Conservation (phyloP, 768 basidiomycete species). For the Roridomyces roridus region DNA sequence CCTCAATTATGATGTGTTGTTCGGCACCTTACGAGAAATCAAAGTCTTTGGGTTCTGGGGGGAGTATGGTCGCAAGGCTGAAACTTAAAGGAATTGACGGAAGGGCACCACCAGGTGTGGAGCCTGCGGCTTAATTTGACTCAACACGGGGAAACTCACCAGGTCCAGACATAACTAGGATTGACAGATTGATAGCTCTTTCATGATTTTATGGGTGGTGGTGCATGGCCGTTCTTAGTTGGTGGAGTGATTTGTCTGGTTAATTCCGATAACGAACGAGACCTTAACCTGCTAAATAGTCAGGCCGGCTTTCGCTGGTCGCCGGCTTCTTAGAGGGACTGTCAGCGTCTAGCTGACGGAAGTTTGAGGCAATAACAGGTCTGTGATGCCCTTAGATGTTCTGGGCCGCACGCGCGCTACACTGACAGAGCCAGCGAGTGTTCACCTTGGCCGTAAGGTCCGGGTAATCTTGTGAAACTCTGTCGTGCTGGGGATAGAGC, state of each 20-base stretch:
- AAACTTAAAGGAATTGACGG: slow-evolving; percentile 71
- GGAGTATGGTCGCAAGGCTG: slow-evolving; percentile 76
- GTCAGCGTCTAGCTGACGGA: no score
- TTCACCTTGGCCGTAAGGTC: no score
- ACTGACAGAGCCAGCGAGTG: no score
- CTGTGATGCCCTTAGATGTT: no score
- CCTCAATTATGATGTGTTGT: slow-evolving; percentile 66
- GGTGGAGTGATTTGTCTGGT: slow-evolving; percentile 96
- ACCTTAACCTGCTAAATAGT: slow-evolving; percentile 94
- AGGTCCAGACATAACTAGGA: no score
- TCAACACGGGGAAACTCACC: no score
- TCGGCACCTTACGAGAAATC: slow-evolving; percentile 87
- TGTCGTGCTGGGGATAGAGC: no score
- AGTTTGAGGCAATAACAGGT: no score
- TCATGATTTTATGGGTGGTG: slow-evolving; percentile 87
- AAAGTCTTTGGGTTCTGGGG: slow-evolving; percentile 90
- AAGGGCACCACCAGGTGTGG: slow-evolving; percentile 66
- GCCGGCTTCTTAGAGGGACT: no score
- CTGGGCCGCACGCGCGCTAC: no score
- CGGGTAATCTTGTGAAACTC: no score
- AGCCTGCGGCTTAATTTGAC: slow-evolving; percentile 86
- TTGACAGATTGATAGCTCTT: slow-evolving; percentile 87
- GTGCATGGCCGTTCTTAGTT: slow-evolving; percentile 92
- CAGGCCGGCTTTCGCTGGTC: slow-evolving; percentile 77
- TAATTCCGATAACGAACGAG: slow-evolving; percentile 96